phyloP scores from a whole-genome alignment of 1,139 yeast genomes.

The Sugiyamaella xylanicola region DNA sequence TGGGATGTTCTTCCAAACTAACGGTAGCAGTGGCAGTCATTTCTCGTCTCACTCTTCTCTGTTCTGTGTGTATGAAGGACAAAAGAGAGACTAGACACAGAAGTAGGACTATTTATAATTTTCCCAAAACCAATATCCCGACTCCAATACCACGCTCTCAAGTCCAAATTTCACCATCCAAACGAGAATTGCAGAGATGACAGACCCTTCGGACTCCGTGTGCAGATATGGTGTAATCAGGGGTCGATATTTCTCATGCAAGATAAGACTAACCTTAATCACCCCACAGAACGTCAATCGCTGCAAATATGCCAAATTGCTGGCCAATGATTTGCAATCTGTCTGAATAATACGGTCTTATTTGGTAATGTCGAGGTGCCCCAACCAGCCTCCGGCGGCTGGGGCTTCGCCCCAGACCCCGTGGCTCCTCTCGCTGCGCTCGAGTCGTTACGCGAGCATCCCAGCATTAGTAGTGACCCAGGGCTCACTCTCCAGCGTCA shows the following conservation, averaged over 20 bases:
- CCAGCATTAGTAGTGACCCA: no score
- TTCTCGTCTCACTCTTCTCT: no score
- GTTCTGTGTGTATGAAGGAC: no score
- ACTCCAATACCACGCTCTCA: background rate
- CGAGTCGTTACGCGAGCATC: no score
- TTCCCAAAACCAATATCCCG: no score
- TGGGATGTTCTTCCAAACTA: conserved; percentile 13
- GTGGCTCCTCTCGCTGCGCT: background rate
- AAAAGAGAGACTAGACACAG: background rate
- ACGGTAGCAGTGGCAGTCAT: conserved; percentile 9
- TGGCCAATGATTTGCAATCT: no score
- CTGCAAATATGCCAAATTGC: background rate
- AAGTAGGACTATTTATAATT: background rate
- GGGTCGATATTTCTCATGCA: conserved; percentile 4
- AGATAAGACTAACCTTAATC: background rate
- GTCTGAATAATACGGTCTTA: no score
- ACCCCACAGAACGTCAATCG: background rate
- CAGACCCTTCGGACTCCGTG: conserved; percentile 4
- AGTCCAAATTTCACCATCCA: background rate
- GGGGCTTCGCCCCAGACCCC: background rate
- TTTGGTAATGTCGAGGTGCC: no score
- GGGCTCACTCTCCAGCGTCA: no score
- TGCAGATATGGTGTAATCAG: conserved; percentile 7
- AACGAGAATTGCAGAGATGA: background rate
- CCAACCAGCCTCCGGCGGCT: background rate